A percentile compares a stretch with the other conserved stretches of the same genome.
Conservation (phyloP, 179 eudicot genomes). For the Spergularia azorica region DNA sequence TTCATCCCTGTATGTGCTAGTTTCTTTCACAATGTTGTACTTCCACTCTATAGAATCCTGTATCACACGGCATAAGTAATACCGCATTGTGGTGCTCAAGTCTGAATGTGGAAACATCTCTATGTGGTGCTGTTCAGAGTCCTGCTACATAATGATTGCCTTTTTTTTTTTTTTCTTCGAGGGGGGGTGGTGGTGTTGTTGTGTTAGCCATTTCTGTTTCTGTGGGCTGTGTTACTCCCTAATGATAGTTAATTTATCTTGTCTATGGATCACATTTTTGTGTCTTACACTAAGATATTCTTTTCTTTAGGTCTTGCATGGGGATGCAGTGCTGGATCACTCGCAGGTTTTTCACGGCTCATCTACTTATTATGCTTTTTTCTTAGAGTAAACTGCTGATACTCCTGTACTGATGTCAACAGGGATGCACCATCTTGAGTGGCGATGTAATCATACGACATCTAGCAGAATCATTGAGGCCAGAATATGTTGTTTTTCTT, state of each 20-base stretch:
- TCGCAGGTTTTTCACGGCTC: constrained; percentile 52
- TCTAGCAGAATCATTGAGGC: constrained; percentile 72
- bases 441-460: constrained; percentile 95
- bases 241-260: not conserved
- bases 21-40: not conserved
- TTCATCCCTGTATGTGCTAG: constrained; percentile 75
- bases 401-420: constrained; percentile 28
- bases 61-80: not conserved
- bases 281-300: not conserved
- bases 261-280: not conserved
- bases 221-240: constrained; percentile 1
- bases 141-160: not conserved
- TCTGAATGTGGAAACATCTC: not conserved
- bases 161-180: not conserved
- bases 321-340: constrained; percentile 91
- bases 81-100: not conserved
- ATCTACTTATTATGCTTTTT: not conserved
- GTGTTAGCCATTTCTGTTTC: not conserved
- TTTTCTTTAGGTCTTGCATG: constrained; percentile 81
- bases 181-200: not conserved
- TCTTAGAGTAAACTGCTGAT: not conserved
- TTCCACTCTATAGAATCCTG: not conserved
- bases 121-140: not conserved
- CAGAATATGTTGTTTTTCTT: constrained; percentile 89
- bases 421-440: constrained; percentile 96